Conservation (phyloP, 1,284 basidiomycete species). For the Schizophyllum commune region DNA sequence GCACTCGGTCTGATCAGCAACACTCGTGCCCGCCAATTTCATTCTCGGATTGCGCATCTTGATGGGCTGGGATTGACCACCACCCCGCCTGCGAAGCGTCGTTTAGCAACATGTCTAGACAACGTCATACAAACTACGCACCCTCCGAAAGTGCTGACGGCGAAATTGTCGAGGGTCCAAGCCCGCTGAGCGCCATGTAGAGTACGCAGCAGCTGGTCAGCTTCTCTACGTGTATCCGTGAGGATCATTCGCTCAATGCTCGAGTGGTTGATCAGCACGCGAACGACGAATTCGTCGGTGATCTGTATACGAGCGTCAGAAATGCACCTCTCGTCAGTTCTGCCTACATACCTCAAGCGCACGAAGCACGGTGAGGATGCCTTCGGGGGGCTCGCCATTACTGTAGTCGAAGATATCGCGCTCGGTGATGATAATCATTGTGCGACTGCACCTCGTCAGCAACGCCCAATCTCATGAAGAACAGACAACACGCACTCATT, state of each 20-base stretch:
- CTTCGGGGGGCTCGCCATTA: conserved; percentile 52
- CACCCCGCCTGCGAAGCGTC: conserved; percentile 46
- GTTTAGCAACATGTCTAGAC: conserved; percentile 1
- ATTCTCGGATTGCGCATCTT: conserved; percentile 17
- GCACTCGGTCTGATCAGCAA: conserved; percentile 26
- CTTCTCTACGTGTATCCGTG: conserved; percentile 51
- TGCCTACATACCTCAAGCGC: conserved; percentile 59
- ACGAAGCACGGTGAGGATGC: conserved; percentile 71
- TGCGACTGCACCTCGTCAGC: conserved; percentile 19
- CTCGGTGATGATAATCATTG: conserved; percentile 46
- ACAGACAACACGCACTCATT: conserved; percentile 36
- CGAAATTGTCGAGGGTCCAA: conserved; percentile 54
- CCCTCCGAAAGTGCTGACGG: conserved; percentile 44
- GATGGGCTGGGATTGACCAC: conserved; percentile 39
- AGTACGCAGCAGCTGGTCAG: conserved; percentile 42
- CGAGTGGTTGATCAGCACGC: conserved; percentile 72
- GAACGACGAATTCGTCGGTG: conserved; percentile 66
- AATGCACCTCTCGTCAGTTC: no score
- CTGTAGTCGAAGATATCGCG: conserved; percentile 76
- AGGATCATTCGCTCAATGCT: conserved; percentile 73
- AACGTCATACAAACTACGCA: conserved; percentile 31
- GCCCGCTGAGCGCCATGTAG: conserved; percentile 29
- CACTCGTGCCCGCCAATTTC: conserved; percentile 35
- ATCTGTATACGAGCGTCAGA: no score
- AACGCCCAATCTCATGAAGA: neutral